These are phyloP conservation scores for Tulasnella sp. DNA, from an alignment of 768 basidiomycete genomes.

Conservation along the genomic window DNA sequence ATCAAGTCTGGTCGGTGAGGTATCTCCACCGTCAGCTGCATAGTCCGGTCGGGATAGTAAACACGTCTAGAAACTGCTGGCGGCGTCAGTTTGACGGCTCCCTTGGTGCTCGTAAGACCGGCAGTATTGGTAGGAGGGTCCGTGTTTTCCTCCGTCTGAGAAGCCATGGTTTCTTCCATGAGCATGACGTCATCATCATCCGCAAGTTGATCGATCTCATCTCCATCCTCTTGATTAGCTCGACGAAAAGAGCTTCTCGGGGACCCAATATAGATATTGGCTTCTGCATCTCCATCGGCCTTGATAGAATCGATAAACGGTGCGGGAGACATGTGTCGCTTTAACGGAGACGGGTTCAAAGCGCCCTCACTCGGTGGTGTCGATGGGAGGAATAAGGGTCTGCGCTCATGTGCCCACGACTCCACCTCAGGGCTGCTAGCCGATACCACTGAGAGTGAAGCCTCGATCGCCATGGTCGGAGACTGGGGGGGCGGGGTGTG, in stretches of 20 bases:
- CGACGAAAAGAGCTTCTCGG: not conserved
- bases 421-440: too few species aligned
- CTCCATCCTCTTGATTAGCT: not conserved
- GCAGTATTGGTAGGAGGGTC: not conserved
- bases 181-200: conserved; percentile 1
- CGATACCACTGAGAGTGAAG: too few species aligned
- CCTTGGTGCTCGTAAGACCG: not conserved
- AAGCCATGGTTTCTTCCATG: not conserved
- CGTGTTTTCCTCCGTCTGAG: too few species aligned
- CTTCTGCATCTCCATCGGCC: not conserved
- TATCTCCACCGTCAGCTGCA: not conserved
- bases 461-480: too few species aligned
- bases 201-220: not conserved
- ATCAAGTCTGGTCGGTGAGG: not conserved
- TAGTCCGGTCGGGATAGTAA: not conserved
- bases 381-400: too few species aligned
- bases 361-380: too few species aligned
- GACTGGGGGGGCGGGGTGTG: too few species aligned
- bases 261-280: not conserved
- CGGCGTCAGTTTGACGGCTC: not conserved
- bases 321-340: not conserved
- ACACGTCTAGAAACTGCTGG: not conserved
- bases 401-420: too few species aligned
- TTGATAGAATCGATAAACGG: not conserved
- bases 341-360: not conserved